Conservation (phyloP, 768 basidiomycete genomes). For the Suillus ampliporus region DNA sequence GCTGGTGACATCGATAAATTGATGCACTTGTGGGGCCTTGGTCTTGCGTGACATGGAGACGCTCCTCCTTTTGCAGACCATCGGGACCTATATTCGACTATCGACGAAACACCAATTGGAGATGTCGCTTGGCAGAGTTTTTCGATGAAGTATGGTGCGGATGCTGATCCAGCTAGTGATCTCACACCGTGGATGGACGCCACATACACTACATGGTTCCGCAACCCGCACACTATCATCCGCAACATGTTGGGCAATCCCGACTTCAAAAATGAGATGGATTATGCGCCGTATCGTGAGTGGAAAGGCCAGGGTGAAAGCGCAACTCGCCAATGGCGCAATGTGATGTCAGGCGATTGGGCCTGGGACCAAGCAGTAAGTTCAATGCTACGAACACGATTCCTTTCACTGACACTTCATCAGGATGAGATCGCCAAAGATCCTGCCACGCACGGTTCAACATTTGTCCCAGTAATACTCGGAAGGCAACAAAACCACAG, state of each 20-base stretch:
- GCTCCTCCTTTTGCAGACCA: constrained; percentile 10
- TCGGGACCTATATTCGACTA: constrained; percentile 28
- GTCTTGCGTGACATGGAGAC: neutral
- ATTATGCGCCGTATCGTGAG: constrained; percentile 22
- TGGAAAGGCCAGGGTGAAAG: neutral
- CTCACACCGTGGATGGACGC: constrained; percentile 33
- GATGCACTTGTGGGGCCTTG: constrained; percentile 21
- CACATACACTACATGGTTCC: constrained; percentile 34
- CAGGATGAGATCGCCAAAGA: constrained; percentile 23
- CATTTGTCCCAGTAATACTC: too few species aligned
- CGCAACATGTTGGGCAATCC: constrained; percentile 28
- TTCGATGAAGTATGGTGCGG: constrained; percentile 18
- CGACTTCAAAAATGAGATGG: constrained; percentile 26
- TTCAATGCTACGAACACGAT: neutral
- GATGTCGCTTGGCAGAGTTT: constrained; percentile 36
- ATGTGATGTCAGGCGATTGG: constrained; percentile 21
- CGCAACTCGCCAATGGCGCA: neutral
- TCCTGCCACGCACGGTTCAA: constrained; percentile 25
- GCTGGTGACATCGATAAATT: constrained; percentile 21
- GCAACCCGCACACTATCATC: constrained; percentile 21
- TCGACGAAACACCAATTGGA: constrained; percentile 32
- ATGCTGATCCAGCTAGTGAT: constrained; percentile 16
- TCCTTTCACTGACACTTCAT: constrained; percentile 13
- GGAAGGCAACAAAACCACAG: constrained; percentile 35
- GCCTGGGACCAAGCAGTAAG: too few species aligned